Evolutionary conservation across 495 filamentous ascomycete genomes (phyloP), one percentile per base, ranked within the genome.

Genomic region (Aspergillus cristatus): DNA sequence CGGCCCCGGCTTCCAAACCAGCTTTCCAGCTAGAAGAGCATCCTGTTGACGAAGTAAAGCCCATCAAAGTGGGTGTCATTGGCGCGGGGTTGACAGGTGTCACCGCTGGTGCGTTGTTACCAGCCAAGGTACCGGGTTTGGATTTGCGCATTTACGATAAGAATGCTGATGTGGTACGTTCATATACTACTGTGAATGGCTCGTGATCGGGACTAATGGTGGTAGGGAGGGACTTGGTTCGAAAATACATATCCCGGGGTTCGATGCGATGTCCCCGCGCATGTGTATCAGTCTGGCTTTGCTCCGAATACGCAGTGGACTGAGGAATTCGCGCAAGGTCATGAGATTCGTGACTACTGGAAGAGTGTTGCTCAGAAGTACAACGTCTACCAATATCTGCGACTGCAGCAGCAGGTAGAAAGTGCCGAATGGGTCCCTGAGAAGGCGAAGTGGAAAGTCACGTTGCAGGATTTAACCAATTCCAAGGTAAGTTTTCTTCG

Each of bases 211-310:
- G 13, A 30, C n/a, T 29, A 8, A 33, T 28, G 15, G 20, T 24
- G 4, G 4, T 24, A 24, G 20, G 20, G 20, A 4, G 20, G 20
- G 20, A 24, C 20, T 24, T 24, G 57, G 71, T 68, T 63, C 15
- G 72, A 75, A 34, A 77, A 80, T 40, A 66, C 57, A 7, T 78
- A 78, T 42, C 76, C 76, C 2, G 76, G 76, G 1, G 68, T 76
- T 6, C 54, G 68, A 29, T 78, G 74, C 41, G 81, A 85, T 54
- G 75, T 83, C n/a, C 79, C 79, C 6, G 67, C 82, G 1, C 79
- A 86, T 61, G 74, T 74, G 11, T 86, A 86, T 50, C 78, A 82
- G 48, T 73, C 72, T 2, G 72, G 68, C 14, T 84, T 84, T 46
- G 63, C 66, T 10, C 77, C 79, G 2, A 84, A 83, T 40, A 67